phyloP scores from a whole-genome alignment of 257 asterid species.

The Jacaranda mimosifolia region DNA sequence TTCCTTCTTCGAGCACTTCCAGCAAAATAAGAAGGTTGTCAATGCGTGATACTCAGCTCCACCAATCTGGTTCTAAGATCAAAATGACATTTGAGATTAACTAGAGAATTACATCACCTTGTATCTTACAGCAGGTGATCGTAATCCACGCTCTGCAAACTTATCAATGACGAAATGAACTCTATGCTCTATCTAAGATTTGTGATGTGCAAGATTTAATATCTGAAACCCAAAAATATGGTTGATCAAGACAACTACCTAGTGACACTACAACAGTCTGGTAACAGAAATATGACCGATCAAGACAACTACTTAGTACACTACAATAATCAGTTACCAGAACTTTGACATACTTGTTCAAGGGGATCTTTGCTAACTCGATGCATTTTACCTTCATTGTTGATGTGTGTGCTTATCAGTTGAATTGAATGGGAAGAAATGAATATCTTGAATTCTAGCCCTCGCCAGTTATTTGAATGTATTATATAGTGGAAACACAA shows the following conservation, averaged over 20 bases:
- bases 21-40: conserved; percentile 33
- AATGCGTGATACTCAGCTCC: conserved; percentile 17
- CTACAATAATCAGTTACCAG: conserved; percentile 13
- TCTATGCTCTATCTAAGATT: conserved; percentile 61
- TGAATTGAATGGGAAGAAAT: conserved; percentile 91
- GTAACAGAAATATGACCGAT: conserved; percentile 24
- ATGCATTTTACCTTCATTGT: conserved; percentile 77
- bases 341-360: conserved; percentile 72
- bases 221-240: too few relatives aligned
- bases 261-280: too few relatives aligned
- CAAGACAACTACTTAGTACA: conserved; percentile 32
- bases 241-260: too few relatives aligned
- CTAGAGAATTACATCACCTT: conserved; percentile 47
- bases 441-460: conserved; percentile 90
- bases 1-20: conserved; percentile 65
- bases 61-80: not conserved
- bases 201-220: conserved; percentile 55
- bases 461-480: conserved; percentile 65
- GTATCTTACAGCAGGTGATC: conserved; percentile 65
- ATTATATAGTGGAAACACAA: conserved; percentile 16
- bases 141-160: conserved; percentile 63
- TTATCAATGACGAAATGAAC: conserved; percentile 58
- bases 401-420: conserved; percentile 88
- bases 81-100: not conserved
- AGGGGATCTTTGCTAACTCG: conserved; percentile 97